Evolutionary conservation across 371 early-diverging fungal genomes (phyloP).

Genomic region (Syncephalastrum racemosum): DNA sequence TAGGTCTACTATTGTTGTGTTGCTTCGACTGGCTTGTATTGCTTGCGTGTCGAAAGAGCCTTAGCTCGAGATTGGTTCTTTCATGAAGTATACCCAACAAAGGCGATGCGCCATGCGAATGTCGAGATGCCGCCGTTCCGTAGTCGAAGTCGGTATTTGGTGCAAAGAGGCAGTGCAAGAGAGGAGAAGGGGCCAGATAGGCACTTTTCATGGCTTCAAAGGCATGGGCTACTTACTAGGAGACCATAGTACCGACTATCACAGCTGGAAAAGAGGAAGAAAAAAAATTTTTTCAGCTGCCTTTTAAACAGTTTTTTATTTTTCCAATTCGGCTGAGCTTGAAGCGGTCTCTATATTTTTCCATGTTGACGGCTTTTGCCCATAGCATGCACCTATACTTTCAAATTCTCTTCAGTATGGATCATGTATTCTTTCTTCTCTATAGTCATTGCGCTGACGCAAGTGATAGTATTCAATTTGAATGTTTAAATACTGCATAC

Average conservation of each 20-base stretch:
- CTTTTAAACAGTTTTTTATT: too few species aligned
- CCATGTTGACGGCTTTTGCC: too few species aligned
- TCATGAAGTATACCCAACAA: background rate
- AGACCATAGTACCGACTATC: conserved; percentile 17
- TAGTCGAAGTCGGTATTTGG: too few species aligned
- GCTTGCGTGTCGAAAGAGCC: background rate
- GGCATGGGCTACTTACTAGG: conserved; percentile 16
- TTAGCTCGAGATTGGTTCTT: background rate
- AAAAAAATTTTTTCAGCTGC: conserved; percentile 14
- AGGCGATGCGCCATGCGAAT: conserved; percentile 3
- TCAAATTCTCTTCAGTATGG: too few species aligned
- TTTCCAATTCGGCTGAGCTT: too few species aligned
- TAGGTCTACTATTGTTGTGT: background rate
- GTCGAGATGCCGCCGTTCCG: background rate
- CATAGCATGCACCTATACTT: too few species aligned
- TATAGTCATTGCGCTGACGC: too few species aligned
- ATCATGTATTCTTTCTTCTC: too few species aligned
- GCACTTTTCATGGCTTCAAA: too few species aligned
- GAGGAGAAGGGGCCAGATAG: conserved; percentile 1
- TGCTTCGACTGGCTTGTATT: conserved; percentile 3
- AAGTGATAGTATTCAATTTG: too few species aligned
- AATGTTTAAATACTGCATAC: too few species aligned
- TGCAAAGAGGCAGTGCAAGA: background rate
- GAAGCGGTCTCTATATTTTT: too few species aligned
- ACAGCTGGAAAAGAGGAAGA: conserved; percentile 14